Base-by-base conservation (phyloP, 192 early-diverging fungal species). In the Linnemannia exigua region DNA sequence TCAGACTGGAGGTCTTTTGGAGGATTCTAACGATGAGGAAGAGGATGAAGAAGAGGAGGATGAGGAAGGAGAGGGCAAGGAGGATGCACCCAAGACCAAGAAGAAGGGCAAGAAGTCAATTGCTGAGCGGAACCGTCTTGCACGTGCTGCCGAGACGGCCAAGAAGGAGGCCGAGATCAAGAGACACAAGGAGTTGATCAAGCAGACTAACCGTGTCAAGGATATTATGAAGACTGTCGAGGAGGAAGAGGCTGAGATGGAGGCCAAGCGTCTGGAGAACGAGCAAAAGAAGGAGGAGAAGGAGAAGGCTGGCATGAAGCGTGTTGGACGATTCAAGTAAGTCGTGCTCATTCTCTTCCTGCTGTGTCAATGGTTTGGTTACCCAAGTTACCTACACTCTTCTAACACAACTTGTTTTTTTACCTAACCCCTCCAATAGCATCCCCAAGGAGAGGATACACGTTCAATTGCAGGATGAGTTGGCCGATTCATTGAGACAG, bases 51-150 rank as follows among this genome's bases (percentile, higher is more conserved):
- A 88, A 5, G 82, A 82, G 48, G 90, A 89, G 15, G 81, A 85
- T 12, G 79, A 84, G 3, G 87, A 89, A 36, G 54, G 72, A 51
- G 75, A 50, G 71, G 36, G 1, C 33, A 77, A 3, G 33, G 67
- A 75, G 8, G 77, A 52, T 14, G 72, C 38, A 15, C 35, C 36
- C 38, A 85, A 79, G 77, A 41, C 81, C 73, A 88, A 88, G 79
- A 88, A 82, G 47, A 79, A 88, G 81, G 90, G 82, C 66, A 91
- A 92, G 73, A 93, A 93, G 87, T 92, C 93, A 37, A 88, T 90
- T 25, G 79, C 89, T 1, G 87, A 94, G 72, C 88, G 93, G 79
- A 94, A 94, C 76, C 89, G 89, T 63, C 72, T 92, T 75, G 80
- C 87, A 3, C 88, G 90, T n/a, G 83, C 81, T 0, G 77, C 81